Percentiles rank a stretch among this genome's conserved stretches.
Conservation (phyloP, 2,329 filamentous ascomycete species). For the Alternaria burnsii region DNA sequence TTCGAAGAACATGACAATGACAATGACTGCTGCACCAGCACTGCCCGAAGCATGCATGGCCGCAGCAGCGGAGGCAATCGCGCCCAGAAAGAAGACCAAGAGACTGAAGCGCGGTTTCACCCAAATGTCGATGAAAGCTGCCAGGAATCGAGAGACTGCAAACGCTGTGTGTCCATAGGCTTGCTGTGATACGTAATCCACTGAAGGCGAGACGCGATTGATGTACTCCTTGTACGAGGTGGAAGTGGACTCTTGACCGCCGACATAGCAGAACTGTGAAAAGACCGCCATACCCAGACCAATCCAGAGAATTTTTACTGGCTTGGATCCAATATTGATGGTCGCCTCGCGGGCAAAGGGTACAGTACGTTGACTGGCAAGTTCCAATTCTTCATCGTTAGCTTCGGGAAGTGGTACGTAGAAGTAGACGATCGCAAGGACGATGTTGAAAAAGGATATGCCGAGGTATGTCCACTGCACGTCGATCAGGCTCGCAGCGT, state of each 20-base stretch:
- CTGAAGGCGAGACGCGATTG: slow-evolving; percentile 47
- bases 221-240: slow-evolving; percentile 59
- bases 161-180: slow-evolving; percentile 67
- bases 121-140: slow-evolving; percentile 62
- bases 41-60: slow-evolving; percentile 57
- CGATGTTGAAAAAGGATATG: slow-evolving; percentile 67
- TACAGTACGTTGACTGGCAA: slow-evolving; percentile 58
- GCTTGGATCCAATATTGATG: slow-evolving; percentile 49
- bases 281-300: slow-evolving; percentile 64
- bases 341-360: slow-evolving; percentile 51
- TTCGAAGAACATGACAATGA: slow-evolving; percentile 67
- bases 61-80: slow-evolving; percentile 61
- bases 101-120: slow-evolving; percentile 68
- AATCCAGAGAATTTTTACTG: slow-evolving; percentile 63
- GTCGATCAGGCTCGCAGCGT: slow-evolving; percentile 63
- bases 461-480: slow-evolving; percentile 73
- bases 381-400: slow-evolving; percentile 67
- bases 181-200: slow-evolving; percentile 54
- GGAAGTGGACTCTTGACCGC: slow-evolving; percentile 66
- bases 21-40: slow-evolving; percentile 57
- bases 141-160: slow-evolving; percentile 65
- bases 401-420: slow-evolving; percentile 70
- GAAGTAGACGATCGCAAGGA: slow-evolving; percentile 67
- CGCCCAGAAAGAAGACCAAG: slow-evolving; percentile 61
- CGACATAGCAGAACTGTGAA: slow-evolving; percentile 68